These are phyloP conservation scores for Scutellaria galericulata DNA, from an alignment of 257 asterid species.

Conservation along the genomic window DNA sequence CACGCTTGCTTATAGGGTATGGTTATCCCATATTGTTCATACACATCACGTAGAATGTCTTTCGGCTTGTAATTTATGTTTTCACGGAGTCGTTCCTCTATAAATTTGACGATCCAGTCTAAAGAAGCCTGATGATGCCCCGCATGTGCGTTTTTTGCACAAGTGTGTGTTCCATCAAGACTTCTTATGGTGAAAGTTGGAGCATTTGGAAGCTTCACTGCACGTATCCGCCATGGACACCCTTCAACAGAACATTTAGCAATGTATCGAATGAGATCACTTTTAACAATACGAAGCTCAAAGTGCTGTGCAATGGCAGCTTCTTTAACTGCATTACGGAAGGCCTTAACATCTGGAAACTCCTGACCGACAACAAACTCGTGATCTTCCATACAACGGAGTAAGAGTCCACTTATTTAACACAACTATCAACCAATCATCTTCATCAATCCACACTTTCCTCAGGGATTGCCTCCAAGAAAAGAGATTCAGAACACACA, in stretches of 20 bases:
- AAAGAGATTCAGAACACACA: conserved; percentile 6
- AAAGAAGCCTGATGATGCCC: conserved; percentile 89
- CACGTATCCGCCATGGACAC: conserved; percentile 90
- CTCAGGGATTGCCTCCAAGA: conserved; percentile 19
- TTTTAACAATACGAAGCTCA: conserved; percentile 68
- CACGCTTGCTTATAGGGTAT: conserved; percentile 89
- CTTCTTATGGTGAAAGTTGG: conserved; percentile 68
- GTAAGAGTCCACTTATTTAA: conserved; percentile 8
- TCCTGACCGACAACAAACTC: conserved; percentile 64
- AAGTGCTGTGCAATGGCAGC: conserved; percentile 86
- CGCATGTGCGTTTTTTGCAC: conserved; percentile 62
- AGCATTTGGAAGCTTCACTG: conserved; percentile 74
- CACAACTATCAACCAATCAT: conserved; percentile 33
- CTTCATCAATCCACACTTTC: conserved; percentile 25
- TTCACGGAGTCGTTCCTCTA: conserved; percentile 67
- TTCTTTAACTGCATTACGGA: conserved; percentile 74
- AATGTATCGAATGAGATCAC: conserved; percentile 73
- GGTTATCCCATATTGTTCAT: conserved; percentile 70
- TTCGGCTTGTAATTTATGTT: conserved; percentile 79
- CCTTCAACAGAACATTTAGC: conserved; percentile 81
- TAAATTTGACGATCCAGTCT: conserved; percentile 84
- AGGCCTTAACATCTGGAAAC: conserved; percentile 75
- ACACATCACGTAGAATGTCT: conserved; percentile 71
- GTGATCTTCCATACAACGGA: conserved; percentile 60
- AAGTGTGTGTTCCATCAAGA: conserved; percentile 66